A percentile compares a stretch with the other conserved stretches of the same genome.
Conservation (phyloP, 257 asterid genomes). For the Primulina eburnea region DNA sequence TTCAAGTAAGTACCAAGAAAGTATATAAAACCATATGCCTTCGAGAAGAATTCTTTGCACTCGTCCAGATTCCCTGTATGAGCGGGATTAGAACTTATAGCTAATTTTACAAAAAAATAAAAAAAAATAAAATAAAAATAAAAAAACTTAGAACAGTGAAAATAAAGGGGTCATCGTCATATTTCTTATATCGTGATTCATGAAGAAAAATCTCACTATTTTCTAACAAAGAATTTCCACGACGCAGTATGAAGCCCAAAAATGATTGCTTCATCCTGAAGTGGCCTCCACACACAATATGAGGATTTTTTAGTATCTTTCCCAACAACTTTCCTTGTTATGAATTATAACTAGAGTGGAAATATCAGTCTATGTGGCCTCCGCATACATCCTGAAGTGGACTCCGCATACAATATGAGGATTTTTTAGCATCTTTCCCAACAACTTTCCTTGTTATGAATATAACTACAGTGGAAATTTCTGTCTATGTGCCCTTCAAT, state of each 20-base stretch:
- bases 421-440: not conserved
- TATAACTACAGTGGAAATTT: not conserved
- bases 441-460: not conserved
- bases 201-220: not conserved
- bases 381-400: not conserved
- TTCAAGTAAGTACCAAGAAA: slow-evolving; percentile 81
- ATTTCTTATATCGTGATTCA: not conserved
- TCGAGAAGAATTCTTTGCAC: slow-evolving; percentile 68
- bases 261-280: not conserved
- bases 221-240: not conserved
- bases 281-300: not conserved
- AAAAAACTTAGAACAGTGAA: not conserved
- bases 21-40: slow-evolving; percentile 57
- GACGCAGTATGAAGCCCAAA: not conserved
- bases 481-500: no score
- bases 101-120: slow-evolving; percentile 20
- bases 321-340: not conserved
- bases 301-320: not conserved
- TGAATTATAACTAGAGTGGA: not conserved
- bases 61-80: slow-evolving; percentile 74
- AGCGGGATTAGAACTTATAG: slow-evolving; percentile 24
- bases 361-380: no score
- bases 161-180: not conserved
- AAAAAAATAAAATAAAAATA: slow-evolving; percentile 9
- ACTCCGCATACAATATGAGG: not conserved